phyloP scores from a whole-genome alignment of 1,284 basidiomycete species.

The Puccinia coronata region DNA sequence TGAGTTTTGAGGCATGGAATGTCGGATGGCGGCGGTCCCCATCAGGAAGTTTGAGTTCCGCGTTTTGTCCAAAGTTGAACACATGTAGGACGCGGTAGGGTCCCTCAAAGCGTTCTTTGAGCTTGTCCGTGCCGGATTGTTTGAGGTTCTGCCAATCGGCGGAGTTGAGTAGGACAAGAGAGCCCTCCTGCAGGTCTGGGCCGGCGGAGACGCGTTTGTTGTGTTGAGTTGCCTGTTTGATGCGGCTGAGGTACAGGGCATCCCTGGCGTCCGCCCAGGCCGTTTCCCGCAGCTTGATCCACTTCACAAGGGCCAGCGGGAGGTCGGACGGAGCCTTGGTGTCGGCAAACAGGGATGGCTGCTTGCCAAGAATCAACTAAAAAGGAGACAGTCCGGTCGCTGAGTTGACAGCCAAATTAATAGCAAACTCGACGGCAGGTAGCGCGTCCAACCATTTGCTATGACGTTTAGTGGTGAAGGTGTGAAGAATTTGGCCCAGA shows the following conservation, averaged over 20 bases:
- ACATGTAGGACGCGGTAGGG: not conserved
- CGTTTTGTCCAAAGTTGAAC: not conserved
- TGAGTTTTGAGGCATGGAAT: too few relatives aligned
- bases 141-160: not conserved
- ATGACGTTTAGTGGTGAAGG: slow-evolving; percentile 52
- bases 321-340: not conserved
- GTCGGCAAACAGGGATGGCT: slow-evolving; percentile 51
- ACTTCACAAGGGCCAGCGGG: not conserved
- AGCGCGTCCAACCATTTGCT: too few relatives aligned
- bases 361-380: too few relatives aligned
- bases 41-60: not conserved
- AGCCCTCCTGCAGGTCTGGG: not conserved
- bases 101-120: not conserved
- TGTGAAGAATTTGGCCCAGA: slow-evolving; percentile 54
- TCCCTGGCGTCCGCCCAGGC: not conserved
- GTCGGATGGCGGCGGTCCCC: too few relatives aligned
- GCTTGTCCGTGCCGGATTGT: not conserved
- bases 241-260: not conserved
- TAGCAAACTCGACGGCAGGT: too few relatives aligned
- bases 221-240: not conserved
- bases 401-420: slow-evolving; percentile 50
- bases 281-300: not conserved
- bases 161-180: not conserved
- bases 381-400: slow-evolving; percentile 51
- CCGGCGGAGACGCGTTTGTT: not conserved